These are phyloP conservation scores for Parietichytrium sp. DNA, from an alignment of 108 stramenopile species.

Conservation along the genomic window DNA sequence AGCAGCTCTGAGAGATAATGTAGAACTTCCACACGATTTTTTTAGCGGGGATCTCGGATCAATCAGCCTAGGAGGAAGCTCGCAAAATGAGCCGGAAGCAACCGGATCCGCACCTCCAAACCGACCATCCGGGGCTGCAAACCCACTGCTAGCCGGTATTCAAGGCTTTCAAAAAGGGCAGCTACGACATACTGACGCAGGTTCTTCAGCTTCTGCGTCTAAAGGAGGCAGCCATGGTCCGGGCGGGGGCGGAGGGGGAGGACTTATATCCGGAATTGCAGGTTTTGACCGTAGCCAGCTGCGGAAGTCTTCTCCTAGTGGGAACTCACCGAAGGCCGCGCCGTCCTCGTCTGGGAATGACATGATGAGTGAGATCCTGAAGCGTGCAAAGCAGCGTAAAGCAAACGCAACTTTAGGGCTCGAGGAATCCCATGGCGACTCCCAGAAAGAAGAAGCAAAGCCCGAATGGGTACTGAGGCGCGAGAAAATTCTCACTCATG, in stretches of 20 bases:
- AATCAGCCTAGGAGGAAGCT: too few relatives aligned
- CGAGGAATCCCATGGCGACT: too few relatives aligned
- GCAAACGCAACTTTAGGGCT: too few relatives aligned
- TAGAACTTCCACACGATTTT: background rate
- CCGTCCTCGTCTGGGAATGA: background rate
- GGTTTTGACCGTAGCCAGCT: background rate
- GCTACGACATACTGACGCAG: too few relatives aligned
- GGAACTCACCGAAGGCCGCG: background rate
- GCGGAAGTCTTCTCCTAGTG: background rate
- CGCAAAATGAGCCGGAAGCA: background rate
- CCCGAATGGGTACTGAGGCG: too few relatives aligned
- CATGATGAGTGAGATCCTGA: conserved; percentile 10
- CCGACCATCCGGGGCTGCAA: background rate
- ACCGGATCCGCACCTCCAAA: background rate
- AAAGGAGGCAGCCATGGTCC: too few relatives aligned
- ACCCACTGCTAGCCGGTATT: background rate
- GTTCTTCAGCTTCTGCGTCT: too few relatives aligned
- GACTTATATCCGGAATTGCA: background rate
- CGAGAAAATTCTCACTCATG: too few relatives aligned
- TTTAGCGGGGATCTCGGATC: too few relatives aligned
- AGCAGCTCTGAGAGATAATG: background rate
- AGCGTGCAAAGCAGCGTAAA: background rate
- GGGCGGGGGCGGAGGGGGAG: background rate
- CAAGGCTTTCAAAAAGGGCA: background rate
- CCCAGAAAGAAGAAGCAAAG: too few relatives aligned